phyloP scores from a whole-genome alignment of 371 early-diverging fungal species.

The Mucor circinelloides region DNA sequence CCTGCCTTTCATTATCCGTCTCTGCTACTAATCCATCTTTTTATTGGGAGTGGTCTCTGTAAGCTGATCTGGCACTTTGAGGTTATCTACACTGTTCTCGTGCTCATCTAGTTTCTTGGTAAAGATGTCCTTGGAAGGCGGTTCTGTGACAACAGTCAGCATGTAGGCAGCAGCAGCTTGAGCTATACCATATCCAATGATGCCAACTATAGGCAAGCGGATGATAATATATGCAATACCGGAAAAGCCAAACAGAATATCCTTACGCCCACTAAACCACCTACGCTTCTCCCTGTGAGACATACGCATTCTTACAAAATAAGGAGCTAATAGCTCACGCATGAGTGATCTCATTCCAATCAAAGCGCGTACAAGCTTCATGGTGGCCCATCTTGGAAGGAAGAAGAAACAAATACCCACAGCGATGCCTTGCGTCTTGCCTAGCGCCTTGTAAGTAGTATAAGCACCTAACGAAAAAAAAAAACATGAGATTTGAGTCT shows the following conservation, averaged over 20 bases:
- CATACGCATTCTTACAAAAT: slow-evolving; percentile 64
- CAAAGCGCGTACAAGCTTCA: slow-evolving; percentile 54
- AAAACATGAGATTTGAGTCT: neutral
- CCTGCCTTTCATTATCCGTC: neutral
- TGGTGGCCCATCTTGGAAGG: slow-evolving; percentile 42
- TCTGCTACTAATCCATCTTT: neutral
- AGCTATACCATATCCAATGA: slow-evolving; percentile 57
- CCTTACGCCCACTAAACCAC: slow-evolving; percentile 68
- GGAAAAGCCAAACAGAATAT: slow-evolving; percentile 64
- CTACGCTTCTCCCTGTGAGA: slow-evolving; percentile 49
- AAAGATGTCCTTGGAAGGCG: slow-evolving; percentile 29
- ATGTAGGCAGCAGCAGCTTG: slow-evolving; percentile 64
- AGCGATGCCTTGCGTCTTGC: slow-evolving; percentile 47
- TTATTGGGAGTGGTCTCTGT: neutral
- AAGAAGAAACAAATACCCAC: slow-evolving; percentile 53
- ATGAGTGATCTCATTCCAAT: slow-evolving; percentile 65
- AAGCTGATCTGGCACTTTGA: neutral
- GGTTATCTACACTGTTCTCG: slow-evolving; percentile 4
- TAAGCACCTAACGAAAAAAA: slow-evolving; percentile 41
- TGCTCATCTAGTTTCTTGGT: neutral
- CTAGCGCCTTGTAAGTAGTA: slow-evolving; percentile 43
- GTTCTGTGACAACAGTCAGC: slow-evolving; percentile 57
- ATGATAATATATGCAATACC: slow-evolving; percentile 59
- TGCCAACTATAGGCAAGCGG: slow-evolving; percentile 55
- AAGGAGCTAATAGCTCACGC: slow-evolving; percentile 68